phyloP scores from a whole-genome alignment of 2,329 filamentous ascomycete species.

The Sclerotinia trifoliorum region DNA sequence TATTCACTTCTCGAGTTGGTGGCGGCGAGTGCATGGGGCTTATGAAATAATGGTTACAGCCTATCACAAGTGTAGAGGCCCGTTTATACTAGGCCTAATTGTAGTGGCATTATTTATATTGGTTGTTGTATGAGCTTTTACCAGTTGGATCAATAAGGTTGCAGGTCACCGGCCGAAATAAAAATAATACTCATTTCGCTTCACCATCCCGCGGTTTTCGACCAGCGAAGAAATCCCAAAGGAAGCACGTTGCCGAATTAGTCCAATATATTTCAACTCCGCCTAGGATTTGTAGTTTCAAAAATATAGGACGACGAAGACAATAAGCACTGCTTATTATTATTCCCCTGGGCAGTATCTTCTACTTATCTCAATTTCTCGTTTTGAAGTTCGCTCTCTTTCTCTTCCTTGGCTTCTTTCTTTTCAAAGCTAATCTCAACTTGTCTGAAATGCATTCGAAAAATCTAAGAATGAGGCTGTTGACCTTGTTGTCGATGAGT shows the following conservation, averaged over 20 bases:
- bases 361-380: not conserved
- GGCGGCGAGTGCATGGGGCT: not conserved
- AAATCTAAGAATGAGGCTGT: not conserved
- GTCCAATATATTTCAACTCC: not conserved
- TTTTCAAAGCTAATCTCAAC: not conserved
- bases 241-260: not conserved
- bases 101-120: not conserved
- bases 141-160: not conserved
- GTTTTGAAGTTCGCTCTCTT: not conserved
- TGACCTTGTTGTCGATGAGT: not conserved
- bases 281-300: not conserved
- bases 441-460: not conserved
- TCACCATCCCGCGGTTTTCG: not conserved
- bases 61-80: not conserved
- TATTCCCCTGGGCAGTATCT: not conserved
- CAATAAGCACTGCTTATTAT: not conserved
- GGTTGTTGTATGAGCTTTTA: not conserved
- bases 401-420: not conserved
- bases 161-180: not conserved
- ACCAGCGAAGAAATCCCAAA: not conserved
- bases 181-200: constrained; percentile 4
- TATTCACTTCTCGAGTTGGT: not conserved
- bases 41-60: not conserved
- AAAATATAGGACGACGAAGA: not conserved
- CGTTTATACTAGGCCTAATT: not conserved